Base-by-base conservation (phyloP, 1,284 basidiomycete species). In the Phaffia rhodozyma region DNA sequence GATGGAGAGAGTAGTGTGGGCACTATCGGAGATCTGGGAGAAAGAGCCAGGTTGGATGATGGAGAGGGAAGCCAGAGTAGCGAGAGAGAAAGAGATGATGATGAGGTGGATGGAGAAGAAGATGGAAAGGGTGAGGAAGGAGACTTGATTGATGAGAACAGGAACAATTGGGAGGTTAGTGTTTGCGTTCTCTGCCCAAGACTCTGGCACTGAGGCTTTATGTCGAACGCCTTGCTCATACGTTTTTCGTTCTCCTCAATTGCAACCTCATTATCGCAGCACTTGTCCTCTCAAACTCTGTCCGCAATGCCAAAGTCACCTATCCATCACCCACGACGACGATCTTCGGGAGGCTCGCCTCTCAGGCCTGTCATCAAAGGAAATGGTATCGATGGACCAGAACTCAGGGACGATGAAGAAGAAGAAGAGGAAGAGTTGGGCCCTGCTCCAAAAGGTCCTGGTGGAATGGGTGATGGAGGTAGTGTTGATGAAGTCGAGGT, bases 281-380 rank as follows among this genome's bases (percentile, higher is more conserved):
- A 93, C 71, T 89, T 94, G 86, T 92, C 90, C 67, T 89, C 90
- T 1, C 88, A 89, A 74, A 92, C 90, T 1, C 86, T 94, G 82
- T 87, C 88, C 29, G 86, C 89, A 23, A 79, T 94, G 55, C 87
- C 91, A 0, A 89, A 90, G 72, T 91, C 89, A 0, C 91, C 91
- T 20, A 85, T 84, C 27, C 86, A 75, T 55, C 67, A 86, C 34
- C 79, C 80, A 32, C 83, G 78, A 9, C 74, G 90, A 47, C 82
- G 89, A 53, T 85, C 86, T 20, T 68, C 67, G 4, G 71, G 71
- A 23, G 87, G 87, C 56, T 82, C 82, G 48, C 85, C 87, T 13
- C 79, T 93, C 53, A 83, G 91, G 47, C 89, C 91, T 29, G 84
- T 93, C 32, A 72, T 91, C 65, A 85, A 87, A 5, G 85, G 83